phyloP scores from a whole-genome alignment of 768 basidiomycete genomes.

The Clathrus columnatus region DNA sequence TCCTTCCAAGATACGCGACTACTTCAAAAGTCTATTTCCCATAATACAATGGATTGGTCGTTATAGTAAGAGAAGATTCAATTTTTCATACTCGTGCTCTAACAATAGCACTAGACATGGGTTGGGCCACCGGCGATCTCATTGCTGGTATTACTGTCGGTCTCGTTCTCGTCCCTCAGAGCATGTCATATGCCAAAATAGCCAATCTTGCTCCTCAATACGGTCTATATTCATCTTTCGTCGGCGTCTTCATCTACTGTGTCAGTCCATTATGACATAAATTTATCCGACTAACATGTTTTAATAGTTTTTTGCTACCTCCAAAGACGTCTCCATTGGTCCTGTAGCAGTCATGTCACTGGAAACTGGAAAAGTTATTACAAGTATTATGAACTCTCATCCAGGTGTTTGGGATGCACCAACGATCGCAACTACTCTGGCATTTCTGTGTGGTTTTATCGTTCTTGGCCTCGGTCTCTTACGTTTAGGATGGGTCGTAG shows the following conservation, averaged over 20 bases:
- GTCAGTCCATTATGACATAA: constrained; percentile 31
- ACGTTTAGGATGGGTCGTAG: constrained; percentile 88
- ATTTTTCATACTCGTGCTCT: neutral
- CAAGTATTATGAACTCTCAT: constrained; percentile 43
- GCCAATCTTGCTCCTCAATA: constrained; percentile 82
- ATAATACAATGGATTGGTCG: constrained; percentile 77
- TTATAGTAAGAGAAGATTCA: constrained; percentile 55
- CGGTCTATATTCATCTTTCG: constrained; percentile 89
- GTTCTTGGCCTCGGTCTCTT: constrained; percentile 84
- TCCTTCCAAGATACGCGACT: constrained; percentile 42
- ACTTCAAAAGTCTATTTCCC: constrained; percentile 72
- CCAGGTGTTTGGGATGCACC: constrained; percentile 55
- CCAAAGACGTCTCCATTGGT: constrained; percentile 98
- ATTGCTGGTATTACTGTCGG: constrained; percentile 92
- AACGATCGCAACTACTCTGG: constrained; percentile 74
- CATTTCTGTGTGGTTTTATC: constrained; percentile 86
- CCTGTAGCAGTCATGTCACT: constrained; percentile 99
- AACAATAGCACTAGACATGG: constrained; percentile 38
- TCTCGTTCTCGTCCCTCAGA: constrained; percentile 90
- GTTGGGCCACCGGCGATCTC: constrained; percentile 80
- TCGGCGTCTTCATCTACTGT: constrained; percentile 79
- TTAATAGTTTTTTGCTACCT: constrained; percentile 83
- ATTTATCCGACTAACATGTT: neutral
- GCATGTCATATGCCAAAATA: constrained; percentile 83
- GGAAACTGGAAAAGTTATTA: constrained; percentile 74